These are phyloP conservation scores for Trichosporon ovoides DNA, from an alignment of 1,284 basidiomycete species.

Conservation along the genomic window DNA sequence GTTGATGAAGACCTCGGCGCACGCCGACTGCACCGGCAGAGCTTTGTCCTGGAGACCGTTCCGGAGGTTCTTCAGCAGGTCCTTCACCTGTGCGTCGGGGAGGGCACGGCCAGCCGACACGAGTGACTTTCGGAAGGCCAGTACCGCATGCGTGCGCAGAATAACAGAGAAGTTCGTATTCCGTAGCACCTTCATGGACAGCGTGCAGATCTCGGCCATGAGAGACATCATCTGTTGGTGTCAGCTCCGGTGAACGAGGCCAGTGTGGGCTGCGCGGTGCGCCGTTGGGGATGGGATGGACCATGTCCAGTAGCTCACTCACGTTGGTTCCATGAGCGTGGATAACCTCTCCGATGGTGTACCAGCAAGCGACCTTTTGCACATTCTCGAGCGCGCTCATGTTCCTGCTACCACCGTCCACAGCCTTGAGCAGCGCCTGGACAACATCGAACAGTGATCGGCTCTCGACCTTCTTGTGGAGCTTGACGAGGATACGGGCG, in stretches of 20 bases:
- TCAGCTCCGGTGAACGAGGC: not conserved
- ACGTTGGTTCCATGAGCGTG: slow-evolving; percentile 74
- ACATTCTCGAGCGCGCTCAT: slow-evolving; percentile 56
- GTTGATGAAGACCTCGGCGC: slow-evolving; percentile 55
- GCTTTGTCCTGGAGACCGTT: slow-evolving; percentile 74
- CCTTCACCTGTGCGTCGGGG: slow-evolving; percentile 70
- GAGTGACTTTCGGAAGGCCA: slow-evolving; percentile 70
- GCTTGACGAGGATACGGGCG: slow-evolving; percentile 66
- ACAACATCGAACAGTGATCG: slow-evolving; percentile 80
- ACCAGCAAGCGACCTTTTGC: slow-evolving; percentile 59
- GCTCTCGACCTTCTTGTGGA: slow-evolving; percentile 79
- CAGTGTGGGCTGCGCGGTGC: not conserved
- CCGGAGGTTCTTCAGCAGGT: slow-evolving; percentile 78
- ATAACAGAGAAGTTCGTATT: slow-evolving; percentile 70
- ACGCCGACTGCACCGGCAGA: slow-evolving; percentile 77
- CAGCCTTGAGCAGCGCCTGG: slow-evolving; percentile 69
- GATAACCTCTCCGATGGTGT: slow-evolving; percentile 84
- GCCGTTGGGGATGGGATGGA: too few species aligned
- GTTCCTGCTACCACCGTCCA: slow-evolving; percentile 48
- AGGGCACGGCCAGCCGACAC: slow-evolving; percentile 73
- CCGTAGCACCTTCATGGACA: slow-evolving; percentile 60
- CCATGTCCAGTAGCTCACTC: too few species aligned
- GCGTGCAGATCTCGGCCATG: slow-evolving; percentile 71
- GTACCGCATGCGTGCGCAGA: slow-evolving; percentile 74
- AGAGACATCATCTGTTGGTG: slow-evolving; percentile 81